Evolutionary conservation across 768 basidiomycete species (phyloP), one percentile per base, ranked within the genome.

Genomic region (Lyophyllum semitale): DNA sequence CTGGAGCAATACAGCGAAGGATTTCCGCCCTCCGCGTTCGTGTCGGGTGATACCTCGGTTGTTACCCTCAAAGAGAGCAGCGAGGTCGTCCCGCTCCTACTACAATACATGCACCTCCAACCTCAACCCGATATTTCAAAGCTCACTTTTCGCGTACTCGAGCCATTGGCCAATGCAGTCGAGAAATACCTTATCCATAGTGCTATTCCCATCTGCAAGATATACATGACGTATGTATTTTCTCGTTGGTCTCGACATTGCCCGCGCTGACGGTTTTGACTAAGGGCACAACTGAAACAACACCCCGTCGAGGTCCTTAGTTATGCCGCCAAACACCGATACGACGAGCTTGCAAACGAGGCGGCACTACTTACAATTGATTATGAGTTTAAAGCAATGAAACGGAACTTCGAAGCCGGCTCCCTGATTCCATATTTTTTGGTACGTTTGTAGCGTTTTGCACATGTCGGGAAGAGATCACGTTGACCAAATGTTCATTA

Each of bases 161-260:
- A 45, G 7, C 22, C 18, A 3, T 38, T 55, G 8, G 44, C 58
- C 13, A 33, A 54, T 20, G 58, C 53, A 17, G 58, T 43, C 9
- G 58, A 59, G 38, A 58, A 55, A 42, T 59, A 59, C 20, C 48
- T 38, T 3, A 20, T 59, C 2, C 51, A 41, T 48, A 35, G 33
- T 26, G 53, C 53, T 2, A 51, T 55, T 35, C 29, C 48, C 4
- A 44, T 59, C n/a, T 59, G 58, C 40, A 51, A 42, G 53, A n/a
- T 54, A 11, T 33, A 26, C 4, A 55, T 59, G 58, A 42, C 17
- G 58, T 59, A 35, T 23, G 46, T 42, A 11, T 7, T 11, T 26
- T n/a, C 17, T 30, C n/a, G n/a, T n/a, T n/a, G n/a, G 8, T 15
- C 40, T 32, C 9, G 9, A 17, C 5, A 20, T 30, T 23, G 13